phyloP scores from a whole-genome alignment of 73 alveolate species.

The Stentor coeruleus region DNA sequence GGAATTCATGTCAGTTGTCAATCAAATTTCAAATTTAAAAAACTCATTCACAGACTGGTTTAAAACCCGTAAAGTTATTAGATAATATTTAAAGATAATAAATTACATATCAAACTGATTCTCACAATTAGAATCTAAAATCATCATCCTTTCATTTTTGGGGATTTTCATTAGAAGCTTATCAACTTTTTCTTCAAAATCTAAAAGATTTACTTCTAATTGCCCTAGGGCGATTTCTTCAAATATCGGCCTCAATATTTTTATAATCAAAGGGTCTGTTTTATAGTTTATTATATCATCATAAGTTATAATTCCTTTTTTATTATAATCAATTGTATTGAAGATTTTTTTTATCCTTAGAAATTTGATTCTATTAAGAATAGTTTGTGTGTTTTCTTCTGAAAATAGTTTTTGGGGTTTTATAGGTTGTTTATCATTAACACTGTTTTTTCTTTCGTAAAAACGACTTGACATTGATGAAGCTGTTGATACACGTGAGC shows the following conservation, averaged over 20 bases:
- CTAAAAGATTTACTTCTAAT: background rate
- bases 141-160: background rate
- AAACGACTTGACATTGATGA: no score
- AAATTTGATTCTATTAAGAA: background rate
- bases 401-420: background rate
- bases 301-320: background rate
- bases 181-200: background rate
- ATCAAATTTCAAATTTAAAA: background rate
- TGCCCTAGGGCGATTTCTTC: background rate
- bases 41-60: slow-evolving; percentile 6
- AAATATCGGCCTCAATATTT: background rate
- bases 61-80: background rate
- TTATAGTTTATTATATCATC: background rate
- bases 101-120: background rate
- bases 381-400: background rate
- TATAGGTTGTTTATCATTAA: no score
- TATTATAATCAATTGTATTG: background rate
- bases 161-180: background rate
- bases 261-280: background rate
- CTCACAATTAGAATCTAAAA: no score
- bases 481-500: no score
- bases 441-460: no score
- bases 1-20: background rate
- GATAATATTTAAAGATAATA: background rate
- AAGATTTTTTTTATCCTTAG: background rate